phyloP scores from a whole-genome alignment of 73 alveolate genomes.

The Effrenium voratum region DNA sequence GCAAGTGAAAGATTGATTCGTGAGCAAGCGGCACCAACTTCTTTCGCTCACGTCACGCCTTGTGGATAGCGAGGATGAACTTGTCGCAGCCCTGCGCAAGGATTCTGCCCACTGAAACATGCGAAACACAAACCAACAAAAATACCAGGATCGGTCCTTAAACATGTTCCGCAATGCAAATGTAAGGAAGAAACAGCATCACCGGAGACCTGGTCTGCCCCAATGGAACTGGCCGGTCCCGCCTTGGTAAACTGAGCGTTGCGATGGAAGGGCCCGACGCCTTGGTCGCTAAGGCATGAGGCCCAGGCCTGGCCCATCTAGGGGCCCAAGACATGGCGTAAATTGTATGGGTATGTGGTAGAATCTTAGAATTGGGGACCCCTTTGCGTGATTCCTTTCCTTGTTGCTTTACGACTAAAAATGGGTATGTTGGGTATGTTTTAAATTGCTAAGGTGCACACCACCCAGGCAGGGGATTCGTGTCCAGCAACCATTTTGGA shows the following conservation, averaged over 20 bases:
- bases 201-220: not conserved
- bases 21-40: not conserved
- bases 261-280: slow-evolving; percentile 89
- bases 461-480: too few relatives aligned
- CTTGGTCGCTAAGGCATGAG: not conserved
- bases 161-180: not conserved
- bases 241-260: slow-evolving; percentile 79
- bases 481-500: too few relatives aligned
- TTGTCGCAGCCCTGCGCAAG: slow-evolving; percentile 66
- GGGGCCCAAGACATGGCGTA: too few relatives aligned
- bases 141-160: not conserved
- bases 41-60: not conserved
- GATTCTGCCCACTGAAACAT: not conserved
- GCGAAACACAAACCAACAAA: not conserved
- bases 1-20: not conserved
- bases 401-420: too few relatives aligned
- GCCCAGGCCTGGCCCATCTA: too few relatives aligned
- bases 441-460: too few relatives aligned
- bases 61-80: slow-evolving; percentile 73
- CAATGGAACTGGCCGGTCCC: not conserved
- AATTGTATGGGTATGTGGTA: too few relatives aligned
- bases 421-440: too few relatives aligned
- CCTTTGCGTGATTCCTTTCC: too few relatives aligned
- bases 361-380: too few relatives aligned
- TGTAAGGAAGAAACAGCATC: too few relatives aligned